These are phyloP conservation scores for Neurospora sp. DNA, from an alignment of 2,329 filamentous ascomycete genomes.

Conservation along the genomic window DNA sequence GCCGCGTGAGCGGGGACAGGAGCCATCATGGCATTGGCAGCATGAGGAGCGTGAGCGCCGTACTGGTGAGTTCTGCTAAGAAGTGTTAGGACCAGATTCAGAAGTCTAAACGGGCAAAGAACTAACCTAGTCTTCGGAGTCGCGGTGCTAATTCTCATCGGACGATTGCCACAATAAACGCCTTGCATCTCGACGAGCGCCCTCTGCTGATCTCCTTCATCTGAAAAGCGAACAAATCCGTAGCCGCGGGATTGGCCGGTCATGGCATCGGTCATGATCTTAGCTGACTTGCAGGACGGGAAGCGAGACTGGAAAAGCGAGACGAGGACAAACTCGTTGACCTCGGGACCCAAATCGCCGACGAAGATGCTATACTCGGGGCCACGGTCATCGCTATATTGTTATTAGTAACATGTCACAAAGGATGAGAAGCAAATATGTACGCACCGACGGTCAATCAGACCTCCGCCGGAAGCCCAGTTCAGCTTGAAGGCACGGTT, in stretches of 20 bases:
- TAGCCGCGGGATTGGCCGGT: constrained; percentile 96
- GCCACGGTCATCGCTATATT: constrained; percentile 76
- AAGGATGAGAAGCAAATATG: constrained; percentile 9
- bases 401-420: constrained; percentile 8
- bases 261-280: constrained; percentile 99
- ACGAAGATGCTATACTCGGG: constrained; percentile 98
- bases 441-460: constrained; percentile 80
- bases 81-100: background rate
- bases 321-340: constrained; percentile 96
- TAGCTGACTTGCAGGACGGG: constrained; percentile 95
- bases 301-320: constrained; percentile 96
- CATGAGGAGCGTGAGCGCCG: constrained; percentile 25
- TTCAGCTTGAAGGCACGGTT: constrained; percentile 96
- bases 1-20: constrained; percentile 33
- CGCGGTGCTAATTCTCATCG: constrained; percentile 96
- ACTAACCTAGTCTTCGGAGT: constrained; percentile 82
- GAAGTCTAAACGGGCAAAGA: background rate
- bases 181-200: constrained; percentile 97
- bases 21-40: constrained; percentile 29
- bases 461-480: constrained; percentile 94
- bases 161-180: constrained; percentile 95
- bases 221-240: constrained; percentile 93
- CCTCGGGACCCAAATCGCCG: constrained; percentile 92
- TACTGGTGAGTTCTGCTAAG: constrained; percentile 30
- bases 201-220: constrained; percentile 91